A percentile compares a stretch with the other conserved stretches of the same genome.
phyloP scores from a whole-genome alignment of 768 basidiomycete genomes.

The Sistotremastrum suecicum region DNA sequence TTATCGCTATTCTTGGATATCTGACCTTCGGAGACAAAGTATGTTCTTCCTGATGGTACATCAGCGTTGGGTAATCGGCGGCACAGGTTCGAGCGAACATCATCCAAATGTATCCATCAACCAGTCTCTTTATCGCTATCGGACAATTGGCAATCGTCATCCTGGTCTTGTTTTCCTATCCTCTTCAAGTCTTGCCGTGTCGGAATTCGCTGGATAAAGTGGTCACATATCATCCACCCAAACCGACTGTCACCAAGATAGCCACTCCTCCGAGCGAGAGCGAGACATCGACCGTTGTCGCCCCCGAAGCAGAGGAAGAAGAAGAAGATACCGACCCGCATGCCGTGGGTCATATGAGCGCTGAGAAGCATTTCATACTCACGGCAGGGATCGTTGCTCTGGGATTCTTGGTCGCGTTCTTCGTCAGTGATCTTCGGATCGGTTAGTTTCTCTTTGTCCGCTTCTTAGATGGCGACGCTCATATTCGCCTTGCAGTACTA shows the following conservation, averaged over 20 bases:
- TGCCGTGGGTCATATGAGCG: constrained; percentile 44
- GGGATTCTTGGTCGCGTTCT: constrained; percentile 63
- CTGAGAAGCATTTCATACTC: constrained; percentile 51
- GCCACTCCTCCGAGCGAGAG: constrained; percentile 20
- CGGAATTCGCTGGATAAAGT: constrained; percentile 86
- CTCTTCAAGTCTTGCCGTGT: constrained; percentile 88
- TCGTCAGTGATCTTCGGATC: constrained; percentile 64
- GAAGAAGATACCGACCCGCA: constrained; percentile 38
- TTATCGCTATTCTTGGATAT: constrained; percentile 82
- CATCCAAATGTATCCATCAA: constrained; percentile 87
- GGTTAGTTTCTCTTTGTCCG: constrained; percentile 29
- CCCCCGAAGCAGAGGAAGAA: constrained; percentile 28
- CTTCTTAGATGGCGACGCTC: constrained; percentile 1
- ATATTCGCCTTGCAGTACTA: constrained; percentile 39
- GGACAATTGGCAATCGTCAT: constrained; percentile 89
- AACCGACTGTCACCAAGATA: constrained; percentile 18
- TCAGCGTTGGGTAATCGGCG: background rate
- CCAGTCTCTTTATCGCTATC: constrained; percentile 82
- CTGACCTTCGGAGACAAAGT: constrained; percentile 86
- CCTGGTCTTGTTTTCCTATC: constrained; percentile 86
- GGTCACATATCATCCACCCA: constrained; percentile 22
- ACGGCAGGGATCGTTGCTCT: constrained; percentile 49
- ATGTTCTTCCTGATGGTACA: constrained; percentile 11
- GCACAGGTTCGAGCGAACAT: constrained; percentile 77
- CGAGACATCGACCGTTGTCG: constrained; percentile 1